These are phyloP conservation scores for Cystobasidium onofrii DNA, from an alignment of 768 basidiomycete species.

Conservation along the genomic window DNA sequence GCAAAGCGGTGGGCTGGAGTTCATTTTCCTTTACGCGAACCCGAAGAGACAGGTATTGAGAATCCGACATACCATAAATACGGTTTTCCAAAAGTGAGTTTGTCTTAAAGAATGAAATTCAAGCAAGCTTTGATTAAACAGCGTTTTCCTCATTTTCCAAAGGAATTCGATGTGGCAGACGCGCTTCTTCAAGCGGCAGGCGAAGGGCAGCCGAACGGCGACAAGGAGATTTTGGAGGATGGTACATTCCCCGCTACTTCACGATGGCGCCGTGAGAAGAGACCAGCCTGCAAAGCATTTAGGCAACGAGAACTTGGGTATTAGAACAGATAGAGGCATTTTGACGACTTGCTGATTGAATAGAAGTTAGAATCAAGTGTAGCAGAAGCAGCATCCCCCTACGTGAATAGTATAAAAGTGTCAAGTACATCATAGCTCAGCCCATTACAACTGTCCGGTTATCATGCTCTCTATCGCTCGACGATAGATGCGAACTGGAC, in stretches of 20 bases:
- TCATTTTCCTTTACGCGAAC: background rate
- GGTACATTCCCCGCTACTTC: conserved; percentile 20
- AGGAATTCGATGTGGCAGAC: conserved; percentile 27
- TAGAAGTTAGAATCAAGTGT: too few species aligned
- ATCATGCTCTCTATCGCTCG: too few species aligned
- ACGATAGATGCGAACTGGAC: too few species aligned
- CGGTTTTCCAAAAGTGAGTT: conserved; percentile 11
- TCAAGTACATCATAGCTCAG: too few species aligned
- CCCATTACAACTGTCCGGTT: too few species aligned
- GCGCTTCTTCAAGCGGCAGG: conserved; percentile 13
- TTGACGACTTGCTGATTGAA: too few species aligned
- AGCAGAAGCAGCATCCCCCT: too few species aligned
- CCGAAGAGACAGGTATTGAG: background rate
- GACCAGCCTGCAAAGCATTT: conserved; percentile 1
- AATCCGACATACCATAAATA: conserved; percentile 19
- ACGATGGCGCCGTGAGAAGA: conserved; percentile 12
- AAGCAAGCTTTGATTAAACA: too few species aligned
- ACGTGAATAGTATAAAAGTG: too few species aligned
- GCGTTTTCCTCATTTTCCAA: background rate
- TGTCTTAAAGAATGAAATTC: background rate
- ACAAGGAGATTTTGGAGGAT: background rate
- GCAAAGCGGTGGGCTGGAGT: conserved; percentile 17
- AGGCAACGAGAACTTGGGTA: conserved; percentile 13
- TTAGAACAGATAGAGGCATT: too few species aligned
- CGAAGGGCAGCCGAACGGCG: background rate